Conservation (phyloP, 805 yeast genomes). For the Citeromyces nyonsensis region DNA sequence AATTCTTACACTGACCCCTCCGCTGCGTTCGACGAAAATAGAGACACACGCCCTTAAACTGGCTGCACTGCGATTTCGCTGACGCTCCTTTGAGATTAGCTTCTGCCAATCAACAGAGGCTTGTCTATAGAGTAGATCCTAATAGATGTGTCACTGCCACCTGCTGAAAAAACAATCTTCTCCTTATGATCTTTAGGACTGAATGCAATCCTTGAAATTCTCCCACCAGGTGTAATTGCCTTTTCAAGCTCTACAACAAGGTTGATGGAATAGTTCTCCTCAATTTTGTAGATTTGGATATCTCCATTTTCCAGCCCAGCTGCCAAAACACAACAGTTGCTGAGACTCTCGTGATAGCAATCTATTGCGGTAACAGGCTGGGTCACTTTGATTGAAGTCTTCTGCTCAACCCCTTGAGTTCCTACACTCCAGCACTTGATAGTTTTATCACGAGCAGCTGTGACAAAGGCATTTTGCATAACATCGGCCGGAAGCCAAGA, state of each 20-base stretch:
- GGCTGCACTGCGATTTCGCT: no score
- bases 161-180: background rate
- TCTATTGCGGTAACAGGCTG: constrained; percentile 60
- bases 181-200: constrained; percentile 10
- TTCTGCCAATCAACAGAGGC: background rate
- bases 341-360: constrained; percentile 18
- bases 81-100: background rate
- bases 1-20: no score
- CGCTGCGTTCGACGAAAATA: no score
- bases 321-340: constrained; percentile 24
- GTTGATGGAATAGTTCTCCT: constrained; percentile 11
- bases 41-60: no score
- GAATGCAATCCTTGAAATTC: constrained; percentile 50
- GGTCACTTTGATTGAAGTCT: constrained; percentile 24
- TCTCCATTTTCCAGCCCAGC: constrained; percentile 64
- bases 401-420: constrained; percentile 10
- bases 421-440: constrained; percentile 48
- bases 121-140: background rate
- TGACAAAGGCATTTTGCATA: constrained; percentile 37
- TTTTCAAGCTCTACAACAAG: constrained; percentile 18
- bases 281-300: constrained; percentile 26
- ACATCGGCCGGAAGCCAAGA: constrained; percentile 56
- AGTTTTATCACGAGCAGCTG: constrained; percentile 75
- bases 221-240: constrained; percentile 38
- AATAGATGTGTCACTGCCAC: constrained; percentile 4